Evolutionary conservation across 192 early-diverging fungal genomes (phyloP).

Genomic region (Mycoemilia scoparia): DNA sequence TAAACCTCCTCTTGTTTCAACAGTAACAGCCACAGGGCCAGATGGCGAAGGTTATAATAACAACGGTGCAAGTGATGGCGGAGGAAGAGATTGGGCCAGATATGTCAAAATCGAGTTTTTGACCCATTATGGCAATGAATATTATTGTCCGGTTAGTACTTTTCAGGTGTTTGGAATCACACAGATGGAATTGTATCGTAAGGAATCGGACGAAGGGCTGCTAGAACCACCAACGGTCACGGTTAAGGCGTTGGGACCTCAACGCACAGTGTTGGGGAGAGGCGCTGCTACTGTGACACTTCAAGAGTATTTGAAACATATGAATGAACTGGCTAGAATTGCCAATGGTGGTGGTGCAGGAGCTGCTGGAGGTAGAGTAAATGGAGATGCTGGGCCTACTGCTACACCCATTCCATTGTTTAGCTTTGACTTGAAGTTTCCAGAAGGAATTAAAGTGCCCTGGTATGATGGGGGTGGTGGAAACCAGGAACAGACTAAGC

Average conservation of each 20-base stretch:
- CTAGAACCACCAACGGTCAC: slow-evolving; percentile 22
- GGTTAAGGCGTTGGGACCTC: slow-evolving; percentile 10
- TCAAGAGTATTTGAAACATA: slow-evolving; percentile 20
- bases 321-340: slow-evolving; percentile 21
- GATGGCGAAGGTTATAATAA: too few relatives aligned
- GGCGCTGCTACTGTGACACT: slow-evolving; percentile 9
- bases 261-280: slow-evolving; percentile 8
- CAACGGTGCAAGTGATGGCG: too few relatives aligned
- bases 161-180: slow-evolving; percentile 80
- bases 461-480: slow-evolving; percentile 21
- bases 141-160: slow-evolving; percentile 81
- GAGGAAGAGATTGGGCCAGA: slow-evolving; percentile 59
- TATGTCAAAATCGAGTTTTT: slow-evolving; percentile 81
- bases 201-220: slow-evolving; percentile 29
- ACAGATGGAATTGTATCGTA: slow-evolving; percentile 72
- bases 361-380: slow-evolving; percentile 6
- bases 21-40: too few relatives aligned
- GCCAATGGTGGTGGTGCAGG: slow-evolving; percentile 16
- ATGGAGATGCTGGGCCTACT: slow-evolving; percentile 1
- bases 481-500: slow-evolving; percentile 5
- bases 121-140: slow-evolving; percentile 75
- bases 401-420: slow-evolving; percentile 12
- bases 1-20: too few relatives aligned
- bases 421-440: too few relatives aligned
- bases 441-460: slow-evolving; percentile 4